These are phyloP conservation scores for Drechmeria coniospora DNA, from an alignment of 2,329 filamentous ascomycete species.

Conservation along the genomic window DNA sequence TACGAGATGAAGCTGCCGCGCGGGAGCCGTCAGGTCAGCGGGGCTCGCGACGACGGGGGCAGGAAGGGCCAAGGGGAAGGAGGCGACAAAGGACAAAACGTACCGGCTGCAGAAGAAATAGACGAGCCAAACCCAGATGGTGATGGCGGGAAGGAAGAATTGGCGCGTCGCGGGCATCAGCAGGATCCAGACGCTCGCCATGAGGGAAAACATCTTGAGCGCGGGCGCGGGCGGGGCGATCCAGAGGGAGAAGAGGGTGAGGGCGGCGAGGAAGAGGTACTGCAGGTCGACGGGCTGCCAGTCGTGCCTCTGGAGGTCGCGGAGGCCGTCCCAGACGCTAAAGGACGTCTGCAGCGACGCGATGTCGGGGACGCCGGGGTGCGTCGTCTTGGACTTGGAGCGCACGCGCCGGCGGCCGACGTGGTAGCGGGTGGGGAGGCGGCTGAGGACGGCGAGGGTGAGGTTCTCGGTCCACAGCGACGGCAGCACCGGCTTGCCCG, in stretches of 20 bases:
- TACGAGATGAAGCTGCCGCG: constrained; percentile 77
- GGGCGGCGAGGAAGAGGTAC: constrained; percentile 57
- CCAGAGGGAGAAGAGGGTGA: constrained; percentile 70
- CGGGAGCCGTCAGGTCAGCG: not conserved
- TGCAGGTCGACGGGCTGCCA: constrained; percentile 78
- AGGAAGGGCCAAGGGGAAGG: not conserved
- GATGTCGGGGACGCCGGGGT: constrained; percentile 40
- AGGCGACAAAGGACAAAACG: constrained; percentile 22
- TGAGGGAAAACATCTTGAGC: constrained; percentile 57
- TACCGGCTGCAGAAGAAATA: constrained; percentile 92
- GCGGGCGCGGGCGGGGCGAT: constrained; percentile 71
- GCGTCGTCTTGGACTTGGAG: constrained; percentile 21
- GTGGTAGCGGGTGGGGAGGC: constrained; percentile 24
- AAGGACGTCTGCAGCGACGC: constrained; percentile 68
- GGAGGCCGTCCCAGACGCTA: constrained; percentile 63
- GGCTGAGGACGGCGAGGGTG: constrained; percentile 26
- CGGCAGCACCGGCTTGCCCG: constrained; percentile 25
- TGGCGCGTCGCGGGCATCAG: constrained; percentile 75
- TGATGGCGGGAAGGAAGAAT: constrained; percentile 77
- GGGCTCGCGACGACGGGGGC: constrained; percentile 1
- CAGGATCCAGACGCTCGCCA: constrained; percentile 52
- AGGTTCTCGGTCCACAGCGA: constrained; percentile 24
- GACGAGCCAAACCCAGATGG: constrained; percentile 73
- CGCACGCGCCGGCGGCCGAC: constrained; percentile 21
- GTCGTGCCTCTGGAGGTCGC: constrained; percentile 57